A percentile compares a stretch with the other conserved stretches of the same genome.
These are phyloP conservation scores for Ilex aquifolium DNA, from an alignment of 257 asterid species.

Conservation along the genomic window DNA sequence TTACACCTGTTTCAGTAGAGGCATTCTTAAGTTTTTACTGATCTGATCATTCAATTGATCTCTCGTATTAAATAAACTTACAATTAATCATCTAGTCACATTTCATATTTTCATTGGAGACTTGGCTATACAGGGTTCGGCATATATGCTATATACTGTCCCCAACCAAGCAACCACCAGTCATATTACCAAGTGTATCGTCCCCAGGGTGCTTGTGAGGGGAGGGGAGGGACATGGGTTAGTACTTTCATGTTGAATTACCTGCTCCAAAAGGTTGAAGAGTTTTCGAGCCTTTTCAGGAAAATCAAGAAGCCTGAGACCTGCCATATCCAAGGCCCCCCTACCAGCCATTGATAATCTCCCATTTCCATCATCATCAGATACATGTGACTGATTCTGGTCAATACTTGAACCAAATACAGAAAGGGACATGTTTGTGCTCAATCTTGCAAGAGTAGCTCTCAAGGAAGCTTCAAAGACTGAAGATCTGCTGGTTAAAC, in stretches of 20 bases:
- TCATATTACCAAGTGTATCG: no score
- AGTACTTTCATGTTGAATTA: slow-evolving; percentile 8
- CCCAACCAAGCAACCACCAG: no score
- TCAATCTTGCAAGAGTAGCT: slow-evolving; percentile 91
- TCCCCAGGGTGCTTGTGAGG: no score
- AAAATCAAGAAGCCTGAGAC: slow-evolving; percentile 68
- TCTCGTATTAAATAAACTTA: no score
- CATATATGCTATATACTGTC: no score
- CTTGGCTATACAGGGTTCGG: no score
- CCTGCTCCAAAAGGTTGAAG: slow-evolving; percentile 90
- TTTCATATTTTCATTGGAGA: no score
- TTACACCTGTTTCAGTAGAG: no score
- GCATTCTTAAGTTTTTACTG: no score
- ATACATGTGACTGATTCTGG: slow-evolving; percentile 50
- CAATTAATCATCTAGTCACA: no score
- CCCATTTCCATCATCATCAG: slow-evolving; percentile 50
- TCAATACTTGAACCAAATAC: slow-evolving; percentile 56
- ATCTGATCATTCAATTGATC: no score
- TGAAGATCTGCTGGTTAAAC: slow-evolving; percentile 82
- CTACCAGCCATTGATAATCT: slow-evolving; percentile 71
- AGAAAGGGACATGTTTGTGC: slow-evolving; percentile 70
- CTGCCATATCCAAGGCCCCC: slow-evolving; percentile 88
- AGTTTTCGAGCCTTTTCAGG: slow-evolving; percentile 95
- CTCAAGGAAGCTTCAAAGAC: slow-evolving; percentile 95
- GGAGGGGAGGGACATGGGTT: no score